These are phyloP conservation scores for Dentiscutata heterogama DNA, from an alignment of 371 early-diverging fungal genomes.

Conservation along the genomic window DNA sequence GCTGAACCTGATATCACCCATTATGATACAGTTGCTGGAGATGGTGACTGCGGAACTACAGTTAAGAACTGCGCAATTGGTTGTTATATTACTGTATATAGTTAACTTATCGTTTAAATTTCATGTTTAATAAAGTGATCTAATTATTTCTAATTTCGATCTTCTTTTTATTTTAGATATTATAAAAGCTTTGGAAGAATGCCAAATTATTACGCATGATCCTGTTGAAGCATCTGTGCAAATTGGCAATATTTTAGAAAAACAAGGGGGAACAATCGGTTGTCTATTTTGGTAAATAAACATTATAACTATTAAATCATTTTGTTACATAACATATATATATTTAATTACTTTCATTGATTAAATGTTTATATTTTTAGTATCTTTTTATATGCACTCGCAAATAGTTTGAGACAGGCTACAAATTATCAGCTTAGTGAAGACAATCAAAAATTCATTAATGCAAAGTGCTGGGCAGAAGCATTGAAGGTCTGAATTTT, in stretches of 20 bases:
- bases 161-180: constrained; percentile 50
- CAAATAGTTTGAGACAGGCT: constrained; percentile 60
- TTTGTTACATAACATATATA: background rate
- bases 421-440: background rate
- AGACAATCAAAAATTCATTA: background rate
- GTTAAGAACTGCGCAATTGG: constrained; percentile 72
- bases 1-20: constrained; percentile 78
- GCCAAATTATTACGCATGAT: constrained; percentile 55
- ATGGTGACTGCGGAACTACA: constrained; percentile 87
- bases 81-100: constrained; percentile 24
- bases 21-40: constrained; percentile 79
- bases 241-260: constrained; percentile 74
- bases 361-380: constrained; percentile 31
- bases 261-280: constrained; percentile 80
- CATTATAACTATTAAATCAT: background rate
- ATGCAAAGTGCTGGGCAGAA: constrained; percentile 13
- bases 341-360: background rate
- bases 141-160: too few species aligned
- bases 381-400: constrained; percentile 78
- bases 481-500: background rate
- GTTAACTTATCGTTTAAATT: background rate
- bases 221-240: constrained; percentile 58
- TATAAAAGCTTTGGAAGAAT: constrained; percentile 55
- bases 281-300: constrained; percentile 70
- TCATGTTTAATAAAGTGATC: too few species aligned